These are phyloP conservation scores for Ajuga chamaepitys DNA, from an alignment of 257 asterid genomes.

Conservation along the genomic window DNA sequence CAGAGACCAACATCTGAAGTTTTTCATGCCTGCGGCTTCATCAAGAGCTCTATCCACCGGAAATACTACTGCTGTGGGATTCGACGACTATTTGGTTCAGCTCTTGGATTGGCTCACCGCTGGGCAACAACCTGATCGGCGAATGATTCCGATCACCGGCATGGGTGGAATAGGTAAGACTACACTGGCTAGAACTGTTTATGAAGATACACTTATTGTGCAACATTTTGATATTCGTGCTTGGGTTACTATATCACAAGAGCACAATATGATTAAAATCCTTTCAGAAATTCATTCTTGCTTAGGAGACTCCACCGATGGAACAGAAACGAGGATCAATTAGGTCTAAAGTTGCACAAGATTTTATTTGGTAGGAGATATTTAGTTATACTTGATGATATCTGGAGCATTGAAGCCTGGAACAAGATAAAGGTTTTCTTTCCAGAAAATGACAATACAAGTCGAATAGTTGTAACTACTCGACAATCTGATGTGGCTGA, in stretches of 20 bases:
- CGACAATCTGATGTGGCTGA: background rate
- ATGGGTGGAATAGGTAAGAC: constrained; percentile 3
- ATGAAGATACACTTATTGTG: background rate
- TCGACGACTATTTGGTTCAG: background rate
- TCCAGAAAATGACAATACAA: background rate
- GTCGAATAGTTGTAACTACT: background rate
- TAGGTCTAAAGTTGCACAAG: background rate
- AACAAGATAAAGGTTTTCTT: background rate
- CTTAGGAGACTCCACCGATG: background rate
- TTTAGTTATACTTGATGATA: background rate
- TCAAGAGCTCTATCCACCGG: too few species aligned
- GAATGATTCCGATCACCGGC: background rate
- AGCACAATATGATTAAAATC: background rate
- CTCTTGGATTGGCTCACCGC: background rate
- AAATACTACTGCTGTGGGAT: background rate
- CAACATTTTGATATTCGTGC: background rate
- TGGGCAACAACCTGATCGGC: background rate
- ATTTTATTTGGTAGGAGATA: background rate
- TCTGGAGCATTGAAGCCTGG: background rate
- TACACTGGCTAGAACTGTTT: background rate
- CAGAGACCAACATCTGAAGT: background rate
- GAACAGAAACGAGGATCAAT: background rate
- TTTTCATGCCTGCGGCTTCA: background rate
- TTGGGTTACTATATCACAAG: background rate
- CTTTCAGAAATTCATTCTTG: background rate